phyloP scores from a whole-genome alignment of 2,329 filamentous ascomycete genomes.

The Calonectria leucothoes region DNA sequence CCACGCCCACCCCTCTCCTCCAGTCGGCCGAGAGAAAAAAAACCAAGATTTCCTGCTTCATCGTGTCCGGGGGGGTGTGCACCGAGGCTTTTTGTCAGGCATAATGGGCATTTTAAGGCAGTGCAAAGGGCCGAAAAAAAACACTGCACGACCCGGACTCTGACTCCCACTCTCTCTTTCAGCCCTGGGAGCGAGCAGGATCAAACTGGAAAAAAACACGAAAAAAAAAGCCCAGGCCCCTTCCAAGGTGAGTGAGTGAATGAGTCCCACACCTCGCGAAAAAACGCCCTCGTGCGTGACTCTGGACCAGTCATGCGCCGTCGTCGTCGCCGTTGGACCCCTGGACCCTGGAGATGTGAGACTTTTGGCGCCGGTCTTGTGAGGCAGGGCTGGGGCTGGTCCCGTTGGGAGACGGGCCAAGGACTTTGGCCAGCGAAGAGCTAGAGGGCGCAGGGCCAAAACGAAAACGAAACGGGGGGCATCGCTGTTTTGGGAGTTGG shows the following conservation, averaged over 20 bases:
- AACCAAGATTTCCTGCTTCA: constrained; percentile 37
- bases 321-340: constrained; percentile 25
- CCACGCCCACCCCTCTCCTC: too few species aligned
- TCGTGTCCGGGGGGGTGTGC: neutral
- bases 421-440: constrained; percentile 1
- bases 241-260: too few species aligned
- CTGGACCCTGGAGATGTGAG: constrained; percentile 33
- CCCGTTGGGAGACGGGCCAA: constrained; percentile 25
- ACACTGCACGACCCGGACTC: neutral
- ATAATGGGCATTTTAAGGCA: neutral
- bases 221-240: neutral
- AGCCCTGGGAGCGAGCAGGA: neutral
- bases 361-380: constrained; percentile 14
- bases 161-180: neutral
- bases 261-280: neutral
- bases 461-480: neutral
- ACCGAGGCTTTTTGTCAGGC: neutral
- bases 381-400: constrained; percentile 35
- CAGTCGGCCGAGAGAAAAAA: constrained; percentile 30
- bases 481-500: neutral
- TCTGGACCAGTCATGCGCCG: constrained; percentile 24
- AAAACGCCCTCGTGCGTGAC: constrained; percentile 1
- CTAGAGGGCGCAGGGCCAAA: neutral
- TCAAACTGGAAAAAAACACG: neutral
- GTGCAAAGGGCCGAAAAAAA: too few species aligned